A percentile compares a stretch with the other conserved stretches of the same genome.
Conservation (phyloP, 192 early-diverging fungal species). For the Gryganskiella cystojenkinii region DNA sequence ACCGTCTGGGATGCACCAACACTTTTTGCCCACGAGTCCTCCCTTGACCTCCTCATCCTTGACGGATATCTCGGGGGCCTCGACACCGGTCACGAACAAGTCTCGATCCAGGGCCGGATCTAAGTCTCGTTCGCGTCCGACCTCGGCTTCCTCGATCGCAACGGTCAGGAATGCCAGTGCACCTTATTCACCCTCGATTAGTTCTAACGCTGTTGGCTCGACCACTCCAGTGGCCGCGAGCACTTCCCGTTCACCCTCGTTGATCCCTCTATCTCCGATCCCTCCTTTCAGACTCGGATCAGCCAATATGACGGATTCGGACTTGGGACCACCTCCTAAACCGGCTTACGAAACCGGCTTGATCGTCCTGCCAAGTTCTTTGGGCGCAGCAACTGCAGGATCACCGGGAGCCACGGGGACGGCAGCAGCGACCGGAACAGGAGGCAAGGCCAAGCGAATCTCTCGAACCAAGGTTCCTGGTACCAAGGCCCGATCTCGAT, state of each 20-base stretch:
- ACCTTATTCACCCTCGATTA: slow-evolving; percentile 39
- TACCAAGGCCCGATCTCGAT: slow-evolving; percentile 39
- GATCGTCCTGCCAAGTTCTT: slow-evolving; percentile 27
- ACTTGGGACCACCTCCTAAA: slow-evolving; percentile 10
- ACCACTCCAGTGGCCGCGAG: not conserved
- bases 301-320: slow-evolving; percentile 2
- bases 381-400: slow-evolving; percentile 10
- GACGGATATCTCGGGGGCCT: slow-evolving; percentile 18
- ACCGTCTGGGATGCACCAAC: slow-evolving; percentile 2
- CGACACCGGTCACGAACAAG: slow-evolving; percentile 35
- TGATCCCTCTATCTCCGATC: slow-evolving; percentile 41
- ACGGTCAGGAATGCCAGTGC: slow-evolving; percentile 41
- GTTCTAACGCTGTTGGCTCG: slow-evolving; percentile 1
- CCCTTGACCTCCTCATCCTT: slow-evolving; percentile 29
- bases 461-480: slow-evolving; percentile 37
- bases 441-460: slow-evolving; percentile 39
- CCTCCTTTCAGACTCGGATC: slow-evolving; percentile 29
- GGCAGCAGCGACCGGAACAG: slow-evolving; percentile 9
- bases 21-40: slow-evolving; percentile 38
- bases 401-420: not conserved
- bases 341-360: slow-evolving; percentile 45
- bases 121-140: slow-evolving; percentile 44
- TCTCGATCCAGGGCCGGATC: slow-evolving; percentile 46
- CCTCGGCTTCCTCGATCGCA: slow-evolving; percentile 30
- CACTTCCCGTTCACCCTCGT: slow-evolving; percentile 38